Percentiles rank a stretch among this genome's conserved stretches.
These are phyloP conservation scores for Polyporus tsugae DNA, from an alignment of 1,284 basidiomycete species.

Conservation along the genomic window DNA sequence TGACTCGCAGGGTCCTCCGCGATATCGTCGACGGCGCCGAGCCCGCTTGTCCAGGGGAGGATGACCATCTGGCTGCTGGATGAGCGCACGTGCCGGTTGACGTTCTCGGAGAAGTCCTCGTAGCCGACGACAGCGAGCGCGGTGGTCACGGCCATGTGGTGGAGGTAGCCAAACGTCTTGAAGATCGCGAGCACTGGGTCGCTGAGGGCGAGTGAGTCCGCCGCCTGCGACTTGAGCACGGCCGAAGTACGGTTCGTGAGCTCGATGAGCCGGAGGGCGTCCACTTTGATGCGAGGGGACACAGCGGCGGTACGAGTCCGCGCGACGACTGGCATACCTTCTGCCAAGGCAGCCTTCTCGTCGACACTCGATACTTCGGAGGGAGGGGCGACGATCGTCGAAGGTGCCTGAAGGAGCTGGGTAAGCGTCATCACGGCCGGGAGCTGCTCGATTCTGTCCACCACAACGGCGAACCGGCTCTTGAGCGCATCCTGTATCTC, in stretches of 20 bases:
- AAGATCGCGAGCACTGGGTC: slow-evolving; percentile 87
- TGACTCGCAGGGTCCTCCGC: not conserved
- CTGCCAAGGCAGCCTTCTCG: slow-evolving; percentile 33
- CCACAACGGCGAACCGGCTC: slow-evolving; percentile 78
- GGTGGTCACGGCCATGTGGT: slow-evolving; percentile 71
- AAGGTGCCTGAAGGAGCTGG: slow-evolving; percentile 59
- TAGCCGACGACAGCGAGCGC: slow-evolving; percentile 72
- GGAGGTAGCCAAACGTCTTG: slow-evolving; percentile 82
- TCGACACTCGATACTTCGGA: slow-evolving; percentile 21
- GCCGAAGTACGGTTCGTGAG: slow-evolving; percentile 89
- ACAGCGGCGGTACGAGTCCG: slow-evolving; percentile 4
- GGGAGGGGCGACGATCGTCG: slow-evolving; percentile 12
- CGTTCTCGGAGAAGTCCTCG: slow-evolving; percentile 74
- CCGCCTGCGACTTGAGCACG: slow-evolving; percentile 82
- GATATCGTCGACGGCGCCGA: slow-evolving; percentile 24
- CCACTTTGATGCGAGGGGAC: slow-evolving; percentile 53
- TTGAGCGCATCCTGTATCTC: slow-evolving; percentile 51
- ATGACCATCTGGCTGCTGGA: slow-evolving; percentile 78
- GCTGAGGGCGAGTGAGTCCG: slow-evolving; percentile 71
- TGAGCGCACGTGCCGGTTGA: slow-evolving; percentile 71
- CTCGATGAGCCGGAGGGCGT: slow-evolving; percentile 89
- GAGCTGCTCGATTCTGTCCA: slow-evolving; percentile 89
- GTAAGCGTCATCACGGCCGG: slow-evolving; percentile 72
- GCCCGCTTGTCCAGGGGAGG: slow-evolving; percentile 75
- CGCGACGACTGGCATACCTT: slow-evolving; percentile 9